Percentiles rank a stretch among this genome's conserved stretches.
Conservation (phyloP, 768 basidiomycete species). For the Pleurotus sapidus region DNA sequence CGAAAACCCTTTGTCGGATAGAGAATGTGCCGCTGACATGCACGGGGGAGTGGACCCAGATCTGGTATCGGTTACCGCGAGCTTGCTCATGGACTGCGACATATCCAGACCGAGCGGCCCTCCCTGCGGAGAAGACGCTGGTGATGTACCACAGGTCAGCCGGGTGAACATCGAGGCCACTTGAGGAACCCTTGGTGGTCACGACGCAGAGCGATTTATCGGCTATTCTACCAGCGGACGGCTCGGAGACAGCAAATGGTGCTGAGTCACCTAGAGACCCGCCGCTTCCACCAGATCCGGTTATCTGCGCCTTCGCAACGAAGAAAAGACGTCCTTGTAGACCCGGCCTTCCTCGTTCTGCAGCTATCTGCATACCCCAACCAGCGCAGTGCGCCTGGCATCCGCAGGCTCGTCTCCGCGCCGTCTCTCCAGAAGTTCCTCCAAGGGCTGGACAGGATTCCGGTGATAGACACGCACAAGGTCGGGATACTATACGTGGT, state of each 20-base stretch:
- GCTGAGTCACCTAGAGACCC: no score
- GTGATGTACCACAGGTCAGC: conserved; percentile 9
- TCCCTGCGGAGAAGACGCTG: conserved; percentile 15
- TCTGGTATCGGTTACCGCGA: conserved; percentile 64
- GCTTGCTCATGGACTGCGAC: conserved; percentile 69
- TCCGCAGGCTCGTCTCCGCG: no score
- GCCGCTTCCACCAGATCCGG: no score
- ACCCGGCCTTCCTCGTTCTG: conserved; percentile 82
- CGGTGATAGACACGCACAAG: conserved; percentile 97
- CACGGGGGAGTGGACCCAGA: conserved; percentile 86
- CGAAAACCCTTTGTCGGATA: conserved; percentile 76
- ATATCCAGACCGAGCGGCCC: conserved; percentile 28
- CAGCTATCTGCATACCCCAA: conserved; percentile 95
- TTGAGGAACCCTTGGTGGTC: background rate
- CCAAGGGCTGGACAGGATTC: conserved; percentile 85
- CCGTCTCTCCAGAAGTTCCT: no score
- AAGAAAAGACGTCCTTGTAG: conserved; percentile 82
- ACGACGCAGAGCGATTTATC: background rate
- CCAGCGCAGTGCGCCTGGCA: no score
- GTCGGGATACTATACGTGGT: conserved; percentile 95
- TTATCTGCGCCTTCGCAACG: no score
- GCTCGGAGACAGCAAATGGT: no score
- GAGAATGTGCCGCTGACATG: conserved; percentile 89
- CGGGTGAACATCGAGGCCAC: background rate
- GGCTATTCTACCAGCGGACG: no score